These are phyloP conservation scores for Garcia nutans DNA, from an alignment of 345 rosid species.

Conservation along the genomic window DNA sequence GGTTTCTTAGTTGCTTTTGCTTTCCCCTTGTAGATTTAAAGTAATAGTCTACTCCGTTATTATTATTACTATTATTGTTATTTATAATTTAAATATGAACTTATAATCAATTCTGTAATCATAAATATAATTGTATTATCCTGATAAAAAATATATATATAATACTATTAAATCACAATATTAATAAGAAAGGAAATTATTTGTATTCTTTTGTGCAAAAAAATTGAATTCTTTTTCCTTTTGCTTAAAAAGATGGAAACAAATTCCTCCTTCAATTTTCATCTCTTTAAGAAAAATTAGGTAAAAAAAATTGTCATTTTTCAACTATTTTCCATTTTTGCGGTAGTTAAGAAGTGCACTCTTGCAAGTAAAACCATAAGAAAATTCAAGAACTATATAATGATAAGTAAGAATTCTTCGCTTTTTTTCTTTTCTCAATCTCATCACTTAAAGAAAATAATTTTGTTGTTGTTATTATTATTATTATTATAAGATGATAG, in stretches of 20 bases:
- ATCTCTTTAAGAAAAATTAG: neutral
- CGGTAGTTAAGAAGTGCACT: neutral
- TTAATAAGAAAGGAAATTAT: too few species aligned
- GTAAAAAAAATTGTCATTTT: neutral
- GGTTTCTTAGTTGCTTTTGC: slow-evolving; percentile 10
- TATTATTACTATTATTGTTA: neutral
- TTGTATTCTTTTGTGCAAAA: neutral
- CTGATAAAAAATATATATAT: too few species aligned
- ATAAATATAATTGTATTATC: too few species aligned
- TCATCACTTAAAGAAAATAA: neutral
- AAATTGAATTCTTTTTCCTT: neutral
- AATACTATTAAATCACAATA: too few species aligned
- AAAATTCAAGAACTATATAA: slow-evolving; percentile 17
- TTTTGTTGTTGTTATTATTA: too few species aligned
- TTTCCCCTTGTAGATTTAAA: slow-evolving; percentile 19
- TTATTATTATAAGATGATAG: slow-evolving; percentile 9
- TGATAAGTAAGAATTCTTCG: neutral
- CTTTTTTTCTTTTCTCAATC: neutral
- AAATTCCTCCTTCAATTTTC: neutral
- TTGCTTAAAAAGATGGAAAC: neutral
- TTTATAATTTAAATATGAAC: too few species aligned
- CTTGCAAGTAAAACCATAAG: neutral
- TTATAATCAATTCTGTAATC: too few species aligned
- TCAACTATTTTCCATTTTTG: neutral
- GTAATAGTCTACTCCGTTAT: slow-evolving; percentile 3